A percentile compares a stretch with the other conserved stretches of the same genome.
Evolutionary conservation across 1,284 basidiomycete species (phyloP).

Genomic region (Tylopilus sp.): DNA sequence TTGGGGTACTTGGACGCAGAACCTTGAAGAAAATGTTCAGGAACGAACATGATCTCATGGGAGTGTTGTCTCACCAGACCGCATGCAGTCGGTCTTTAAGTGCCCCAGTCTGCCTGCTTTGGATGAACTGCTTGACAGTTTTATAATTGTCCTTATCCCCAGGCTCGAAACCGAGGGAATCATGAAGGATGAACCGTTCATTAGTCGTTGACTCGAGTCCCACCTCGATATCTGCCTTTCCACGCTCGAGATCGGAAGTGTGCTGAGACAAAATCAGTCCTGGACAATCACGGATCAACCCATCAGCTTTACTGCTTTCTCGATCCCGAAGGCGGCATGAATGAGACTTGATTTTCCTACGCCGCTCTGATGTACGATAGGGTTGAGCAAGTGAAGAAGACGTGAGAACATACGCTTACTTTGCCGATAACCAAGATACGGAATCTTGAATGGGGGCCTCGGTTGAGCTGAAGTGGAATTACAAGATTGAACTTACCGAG

Average conservation of each 20-base stretch:
- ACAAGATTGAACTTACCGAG: not conserved
- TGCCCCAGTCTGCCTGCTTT: not conserved
- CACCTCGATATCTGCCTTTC: not conserved
- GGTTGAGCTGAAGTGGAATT: not conserved
- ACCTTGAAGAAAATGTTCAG: not conserved
- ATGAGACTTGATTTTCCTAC: slow-evolving; percentile 6
- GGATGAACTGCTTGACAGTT: slow-evolving; percentile 1
- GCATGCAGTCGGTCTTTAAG: slow-evolving; percentile 1
- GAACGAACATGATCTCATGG: not conserved
- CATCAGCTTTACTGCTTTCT: not conserved
- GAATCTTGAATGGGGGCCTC: not conserved
- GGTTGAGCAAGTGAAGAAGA: not conserved
- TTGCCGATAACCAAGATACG: slow-evolving; percentile 7
- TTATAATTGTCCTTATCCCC: not conserved
- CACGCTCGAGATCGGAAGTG: not conserved
- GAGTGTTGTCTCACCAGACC: not conserved
- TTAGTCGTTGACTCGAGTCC: slow-evolving; percentile 1
- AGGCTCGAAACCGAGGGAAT: slow-evolving; percentile 2
- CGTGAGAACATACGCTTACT: not conserved
- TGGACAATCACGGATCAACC: not conserved
- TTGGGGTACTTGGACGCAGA: not conserved
- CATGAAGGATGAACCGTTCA: slow-evolving; percentile 3
- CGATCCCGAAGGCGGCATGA: not conserved
- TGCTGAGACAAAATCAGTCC: not conserved
- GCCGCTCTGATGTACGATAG: not conserved